These are phyloP conservation scores for Penicillium corylophilum DNA, from an alignment of 2,329 filamentous ascomycete genomes.

Conservation along the genomic window DNA sequence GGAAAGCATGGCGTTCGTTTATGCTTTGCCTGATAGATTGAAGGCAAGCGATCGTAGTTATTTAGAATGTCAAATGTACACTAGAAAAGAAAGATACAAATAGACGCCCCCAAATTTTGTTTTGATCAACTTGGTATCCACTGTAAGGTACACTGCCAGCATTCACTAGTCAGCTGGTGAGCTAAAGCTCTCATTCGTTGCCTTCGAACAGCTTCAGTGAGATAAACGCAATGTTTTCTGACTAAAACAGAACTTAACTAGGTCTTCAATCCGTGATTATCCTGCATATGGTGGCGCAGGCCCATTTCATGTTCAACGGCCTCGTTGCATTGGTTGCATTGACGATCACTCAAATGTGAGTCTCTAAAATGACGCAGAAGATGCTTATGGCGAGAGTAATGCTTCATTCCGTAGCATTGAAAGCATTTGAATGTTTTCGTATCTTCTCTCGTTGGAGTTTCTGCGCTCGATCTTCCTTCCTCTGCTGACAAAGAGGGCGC, in stretches of 20 bases:
- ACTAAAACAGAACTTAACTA: background rate
- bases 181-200: too few species aligned
- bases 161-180: too few species aligned
- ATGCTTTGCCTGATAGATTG: too few species aligned
- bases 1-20: too few species aligned
- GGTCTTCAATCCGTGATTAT: constrained; percentile 2
- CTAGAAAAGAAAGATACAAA: too few species aligned
- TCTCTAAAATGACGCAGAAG: constrained; percentile 7
- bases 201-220: too few species aligned
- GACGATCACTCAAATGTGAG: background rate
- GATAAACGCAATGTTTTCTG: too few species aligned
- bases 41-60: too few species aligned
- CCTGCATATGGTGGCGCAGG: background rate
- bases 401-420: constrained; percentile 3
- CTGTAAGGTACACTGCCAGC: too few species aligned
- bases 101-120: too few species aligned
- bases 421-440: constrained; percentile 1
- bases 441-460: background rate
- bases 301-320: constrained; percentile 2
- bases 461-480: background rate
- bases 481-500: background rate
- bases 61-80: too few species aligned
- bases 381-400: constrained; percentile 9
- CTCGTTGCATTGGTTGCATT: constrained; percentile 3
- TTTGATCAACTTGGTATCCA: too few species aligned